Base-by-base conservation (phyloP, 331 rosid species). In the Quercus lobata region DNA sequence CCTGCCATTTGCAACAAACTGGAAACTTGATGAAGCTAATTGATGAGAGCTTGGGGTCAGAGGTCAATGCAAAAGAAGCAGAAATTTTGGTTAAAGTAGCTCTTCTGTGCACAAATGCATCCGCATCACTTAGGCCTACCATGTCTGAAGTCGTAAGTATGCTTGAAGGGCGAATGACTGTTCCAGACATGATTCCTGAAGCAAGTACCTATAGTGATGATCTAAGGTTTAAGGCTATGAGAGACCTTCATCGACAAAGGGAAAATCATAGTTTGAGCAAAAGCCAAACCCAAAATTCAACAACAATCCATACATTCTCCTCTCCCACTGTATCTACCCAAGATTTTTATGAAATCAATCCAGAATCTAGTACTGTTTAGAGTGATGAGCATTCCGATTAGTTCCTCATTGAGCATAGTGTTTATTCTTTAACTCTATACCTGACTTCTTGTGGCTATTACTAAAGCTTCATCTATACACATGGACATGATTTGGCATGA, bases 141-240 rank as follows among this genome's bases (percentile, higher is more conserved):
- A 94, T 94, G 94, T 88, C 94, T 15, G 94, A 91, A 82, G 97
- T 86, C 46, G 93, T 91, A 69, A 86, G 78, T 72, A 90, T 93
- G 97, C 95, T 94, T 2, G 92, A 91, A 90, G 97, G 92, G 79
- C 82, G 83, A 82, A 66, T 10, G 5, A 27, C 44, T 19, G 86
- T 92, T 81, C 97, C 98, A 4, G 85, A 88, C 29, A 54, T 62
- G 79, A 58, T 81, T 73, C 91, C 87, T 3, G 86, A 91, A 25
- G 69, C 83, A 21, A 83, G 89, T 44, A 9, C 15, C 60, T 76
- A 76, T 5, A 19, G 14, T 5, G 91, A 85, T 62, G 97, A 91
- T 83, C 30, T 88, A 79, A 91, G 97, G 85, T 91, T 94, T 76
- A 92, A 78, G 88, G 87, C 92, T 46, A 88, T 91, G 82, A 88